Percentiles rank a stretch among this genome's conserved stretches.
These are phyloP conservation scores for Chaetomium fimeti DNA, from an alignment of 495 filamentous ascomycete species.

Conservation along the genomic window DNA sequence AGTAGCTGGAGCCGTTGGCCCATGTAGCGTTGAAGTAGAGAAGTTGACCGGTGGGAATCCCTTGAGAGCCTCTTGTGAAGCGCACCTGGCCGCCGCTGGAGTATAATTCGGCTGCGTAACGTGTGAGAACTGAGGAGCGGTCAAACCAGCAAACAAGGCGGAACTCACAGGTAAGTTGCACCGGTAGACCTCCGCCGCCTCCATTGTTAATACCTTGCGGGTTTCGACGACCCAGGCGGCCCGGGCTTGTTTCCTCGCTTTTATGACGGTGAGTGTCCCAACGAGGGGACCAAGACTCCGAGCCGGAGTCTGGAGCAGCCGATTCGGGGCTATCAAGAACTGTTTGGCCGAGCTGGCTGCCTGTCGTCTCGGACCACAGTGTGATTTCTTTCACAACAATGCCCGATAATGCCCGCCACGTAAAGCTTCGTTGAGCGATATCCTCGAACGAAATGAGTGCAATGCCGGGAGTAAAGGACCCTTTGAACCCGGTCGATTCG, in stretches of 20 bases:
- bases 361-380: not conserved
- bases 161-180: not conserved
- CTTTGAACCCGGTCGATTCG: not conserved
- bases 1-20: constrained; percentile 14
- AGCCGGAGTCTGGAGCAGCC: too few species aligned
- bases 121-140: not conserved
- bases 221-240: not conserved
- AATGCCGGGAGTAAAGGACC: not conserved
- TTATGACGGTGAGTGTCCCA: too few species aligned
- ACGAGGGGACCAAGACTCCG: too few species aligned
- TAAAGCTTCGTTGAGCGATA: too few species aligned
- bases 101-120: not conserved
- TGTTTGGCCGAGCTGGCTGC: too few species aligned
- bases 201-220: not conserved
- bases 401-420: not conserved
- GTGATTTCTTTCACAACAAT: not conserved
- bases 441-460: too few species aligned
- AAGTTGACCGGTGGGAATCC: not conserved
- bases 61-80: too few species aligned
- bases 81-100: not conserved
- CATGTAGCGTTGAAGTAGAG: constrained; percentile 29
- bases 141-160: not conserved
- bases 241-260: too few species aligned
- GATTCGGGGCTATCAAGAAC: too few species aligned
- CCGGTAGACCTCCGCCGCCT: not conserved